Conservation (phyloP, 495 filamentous ascomycete species). For the Parmelia sp. region DNA sequence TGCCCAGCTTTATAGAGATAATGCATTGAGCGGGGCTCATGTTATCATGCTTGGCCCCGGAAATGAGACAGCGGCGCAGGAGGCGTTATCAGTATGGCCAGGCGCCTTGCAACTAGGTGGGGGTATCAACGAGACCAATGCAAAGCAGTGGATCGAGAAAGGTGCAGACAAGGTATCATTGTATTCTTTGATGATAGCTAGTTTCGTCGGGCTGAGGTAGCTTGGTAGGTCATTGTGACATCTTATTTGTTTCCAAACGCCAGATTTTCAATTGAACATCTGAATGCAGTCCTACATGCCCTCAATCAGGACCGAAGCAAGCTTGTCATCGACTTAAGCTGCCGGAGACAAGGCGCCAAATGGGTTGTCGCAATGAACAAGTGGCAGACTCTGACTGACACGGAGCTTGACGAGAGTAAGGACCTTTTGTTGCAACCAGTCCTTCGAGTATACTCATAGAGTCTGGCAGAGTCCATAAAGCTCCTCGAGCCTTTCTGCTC, state of each 20-base stretch:
- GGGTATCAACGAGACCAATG: constrained; percentile 81
- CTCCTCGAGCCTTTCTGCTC: constrained; percentile 81
- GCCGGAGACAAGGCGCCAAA: constrained; percentile 59
- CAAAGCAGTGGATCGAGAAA: constrained; percentile 72
- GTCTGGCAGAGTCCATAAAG: constrained; percentile 45
- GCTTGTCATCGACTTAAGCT: constrained; percentile 92
- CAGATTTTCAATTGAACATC: constrained; percentile 65
- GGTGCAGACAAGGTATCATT: constrained; percentile 77
- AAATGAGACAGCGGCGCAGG: constrained; percentile 71
- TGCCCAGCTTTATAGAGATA: constrained; percentile 66
- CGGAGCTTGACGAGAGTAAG: constrained; percentile 80
- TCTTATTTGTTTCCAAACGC: constrained; percentile 78
- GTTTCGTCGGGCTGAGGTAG: constrained; percentile 11
- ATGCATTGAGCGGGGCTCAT: constrained; percentile 71
- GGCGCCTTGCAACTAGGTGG: constrained; percentile 78
- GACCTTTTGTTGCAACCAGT: neutral
- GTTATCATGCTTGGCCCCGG: constrained; percentile 93
- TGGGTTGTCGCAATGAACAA: constrained; percentile 98
- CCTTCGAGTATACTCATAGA: neutral
- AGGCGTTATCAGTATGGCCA: constrained; percentile 72
- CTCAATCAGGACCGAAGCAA: constrained; percentile 69
- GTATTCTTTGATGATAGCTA: neutral
- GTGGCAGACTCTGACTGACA: constrained; percentile 95
- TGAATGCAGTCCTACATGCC: constrained; percentile 61
- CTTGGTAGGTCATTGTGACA: constrained; percentile 78